A percentile compares a stretch with the other conserved stretches of the same genome.
Conservation (phyloP, 2,329 filamentous ascomycete species). For the Colletotrichum musicola region DNA sequence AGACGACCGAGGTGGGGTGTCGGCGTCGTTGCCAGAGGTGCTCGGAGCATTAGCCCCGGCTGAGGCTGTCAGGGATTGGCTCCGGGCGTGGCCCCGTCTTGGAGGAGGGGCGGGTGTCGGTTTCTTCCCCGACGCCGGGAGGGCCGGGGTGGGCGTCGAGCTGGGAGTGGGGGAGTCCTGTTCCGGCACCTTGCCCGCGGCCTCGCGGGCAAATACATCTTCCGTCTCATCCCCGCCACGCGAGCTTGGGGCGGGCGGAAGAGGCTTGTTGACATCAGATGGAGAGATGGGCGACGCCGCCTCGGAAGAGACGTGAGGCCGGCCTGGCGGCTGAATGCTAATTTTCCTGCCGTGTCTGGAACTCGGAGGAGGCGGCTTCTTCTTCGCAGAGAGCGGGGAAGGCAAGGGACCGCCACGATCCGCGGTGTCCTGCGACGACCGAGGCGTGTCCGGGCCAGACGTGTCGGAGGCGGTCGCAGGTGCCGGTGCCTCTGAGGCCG, state of each 20-base stretch:
- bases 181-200: conserved; percentile 65
- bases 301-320: conserved; percentile 40
- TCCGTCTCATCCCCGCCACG: conserved; percentile 62
- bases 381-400: conserved; percentile 62
- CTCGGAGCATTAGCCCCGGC: conserved; percentile 38
- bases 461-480: neutral
- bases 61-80: conserved; percentile 46
- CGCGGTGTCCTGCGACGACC: conserved; percentile 70
- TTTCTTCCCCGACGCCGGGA: conserved; percentile 52
- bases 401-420: conserved; percentile 60
- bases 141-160: conserved; percentile 51
- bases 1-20: conserved; percentile 61
- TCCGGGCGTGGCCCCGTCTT: conserved; percentile 60
- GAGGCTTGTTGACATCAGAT: conserved; percentile 72
- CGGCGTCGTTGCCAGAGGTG: conserved; percentile 47
- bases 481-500: conserved; percentile 45
- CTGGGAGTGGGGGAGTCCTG: conserved; percentile 43
- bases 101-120: conserved; percentile 65
- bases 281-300: conserved; percentile 47
- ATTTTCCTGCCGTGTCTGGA: conserved; percentile 85
- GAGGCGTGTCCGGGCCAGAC: conserved; percentile 60
- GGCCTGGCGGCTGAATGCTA: conserved; percentile 54
- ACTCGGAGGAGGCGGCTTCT: conserved; percentile 78
- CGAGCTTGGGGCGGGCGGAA: conserved; percentile 66
- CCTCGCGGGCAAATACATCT: conserved; percentile 66